Percentiles rank a stretch among this genome's conserved stretches.
Evolutionary conservation across 2,329 filamentous ascomycete genomes (phyloP).

Genomic region (Colletotrichum cuscutae): DNA sequence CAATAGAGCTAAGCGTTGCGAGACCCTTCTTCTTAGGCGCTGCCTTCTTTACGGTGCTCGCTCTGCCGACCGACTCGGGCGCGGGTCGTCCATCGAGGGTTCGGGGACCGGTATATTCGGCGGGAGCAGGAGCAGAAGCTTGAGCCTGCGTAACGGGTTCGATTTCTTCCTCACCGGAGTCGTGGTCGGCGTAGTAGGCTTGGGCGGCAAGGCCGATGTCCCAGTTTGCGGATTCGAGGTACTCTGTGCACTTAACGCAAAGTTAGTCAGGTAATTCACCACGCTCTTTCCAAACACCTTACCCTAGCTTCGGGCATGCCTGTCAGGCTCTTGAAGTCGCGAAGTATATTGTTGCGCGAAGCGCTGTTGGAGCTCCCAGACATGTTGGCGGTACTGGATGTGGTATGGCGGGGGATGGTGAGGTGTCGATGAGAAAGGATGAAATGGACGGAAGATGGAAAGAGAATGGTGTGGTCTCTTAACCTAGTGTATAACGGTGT

Average conservation of each 20-base stretch:
- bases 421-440: neutral
- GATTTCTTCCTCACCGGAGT: constrained; percentile 55
- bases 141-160: constrained; percentile 48
- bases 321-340: constrained; percentile 32
- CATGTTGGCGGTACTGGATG: constrained; percentile 16
- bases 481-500: neutral
- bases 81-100: constrained; percentile 72
- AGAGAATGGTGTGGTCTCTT: too few relatives aligned
- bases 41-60: constrained; percentile 49
- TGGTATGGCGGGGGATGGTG: neutral
- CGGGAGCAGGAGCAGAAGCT: constrained; percentile 40
- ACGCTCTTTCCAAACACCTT: neutral
- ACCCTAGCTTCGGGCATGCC: constrained; percentile 32
- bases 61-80: constrained; percentile 45
- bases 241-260: constrained; percentile 68
- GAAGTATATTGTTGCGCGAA: constrained; percentile 32
- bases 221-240: constrained; percentile 74
- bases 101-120: constrained; percentile 68
- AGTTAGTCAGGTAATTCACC: neutral
- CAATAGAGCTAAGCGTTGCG: constrained; percentile 68
- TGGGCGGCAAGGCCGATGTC: constrained; percentile 71
- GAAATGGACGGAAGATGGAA: neutral
- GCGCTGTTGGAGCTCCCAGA: constrained; percentile 30
- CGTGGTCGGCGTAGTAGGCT: constrained; percentile 69
- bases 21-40: constrained; percentile 69